Evolutionary conservation across 2,329 filamentous ascomycete species (phyloP), one percentile per base, ranked within the genome.

Genomic region (Graphilbum ipis-grandicollis): DNA sequence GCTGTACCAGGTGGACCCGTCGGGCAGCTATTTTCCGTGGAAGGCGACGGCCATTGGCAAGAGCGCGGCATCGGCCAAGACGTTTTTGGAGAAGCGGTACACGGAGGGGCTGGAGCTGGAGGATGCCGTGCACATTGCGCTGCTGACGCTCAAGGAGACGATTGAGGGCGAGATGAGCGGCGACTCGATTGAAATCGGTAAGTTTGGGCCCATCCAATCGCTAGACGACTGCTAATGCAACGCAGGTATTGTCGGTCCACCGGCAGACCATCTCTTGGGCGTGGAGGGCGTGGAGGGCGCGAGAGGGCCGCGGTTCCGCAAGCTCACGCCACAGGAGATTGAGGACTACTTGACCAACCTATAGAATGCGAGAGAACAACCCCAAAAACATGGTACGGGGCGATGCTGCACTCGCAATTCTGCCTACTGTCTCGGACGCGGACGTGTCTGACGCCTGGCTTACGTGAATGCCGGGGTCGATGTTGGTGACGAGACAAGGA

Each of bases 101-200:
- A 94, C 86, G 5, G 90, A 98, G 56, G 86, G 86, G 30, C 63
- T 98, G 53, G 90, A 98, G 68, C 66, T 98, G 44, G 90, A 98
- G 62, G 90, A 98, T 59, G 90, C 90, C 9, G 90, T 98, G 48
- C 90, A 98, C 60, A 98, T 98, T 64, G 90, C 90, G 42, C 71
- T 98, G 38, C 66, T 98, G 56, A 98, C 90, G 19, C 65, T 98
- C 55, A 98, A 98, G 70, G 90, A 98, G 69, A 94, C 90, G 40
- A 98, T 98, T 54, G 88, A 96, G 64, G 90, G 90, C 40, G 90
- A 96, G 65, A 96, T 96, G 88, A 96, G 88, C 49, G 88, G 88
- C 44, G 86, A 96, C 57, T 94, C 88, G 23, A 92, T 98, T 46
- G 90, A 98, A 63, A 94, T 98, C 58, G 88, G 84, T 85, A 62